Evolutionary conservation across 2,329 filamentous ascomycete genomes (phyloP).

Genomic region (Diaporthe citri): DNA sequence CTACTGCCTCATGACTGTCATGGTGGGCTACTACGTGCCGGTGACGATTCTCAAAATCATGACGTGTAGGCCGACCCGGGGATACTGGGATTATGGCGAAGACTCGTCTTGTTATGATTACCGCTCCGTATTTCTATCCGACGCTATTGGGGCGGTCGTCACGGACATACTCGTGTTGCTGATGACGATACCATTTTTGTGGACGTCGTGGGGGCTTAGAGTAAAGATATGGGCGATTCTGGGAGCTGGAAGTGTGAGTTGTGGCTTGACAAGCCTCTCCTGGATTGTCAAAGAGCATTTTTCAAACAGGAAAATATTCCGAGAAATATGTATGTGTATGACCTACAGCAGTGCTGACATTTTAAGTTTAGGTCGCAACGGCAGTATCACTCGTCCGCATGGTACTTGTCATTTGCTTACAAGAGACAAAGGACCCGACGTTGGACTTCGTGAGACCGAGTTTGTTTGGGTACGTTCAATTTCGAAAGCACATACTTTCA

Average conservation of each 20-base stretch:
- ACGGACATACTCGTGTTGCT: background rate
- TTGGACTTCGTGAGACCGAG: background rate
- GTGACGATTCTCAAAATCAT: conserved; percentile 5
- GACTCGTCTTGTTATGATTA: conserved; percentile 1
- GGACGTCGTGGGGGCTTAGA: background rate
- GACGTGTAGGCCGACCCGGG: background rate
- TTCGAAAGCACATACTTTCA: fast-evolving
- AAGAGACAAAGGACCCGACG: background rate
- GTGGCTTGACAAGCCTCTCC: background rate
- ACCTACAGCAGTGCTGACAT: background rate
- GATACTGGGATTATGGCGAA: background rate
- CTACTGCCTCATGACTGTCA: background rate
- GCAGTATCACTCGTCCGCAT: background rate
- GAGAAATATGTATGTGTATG: no score
- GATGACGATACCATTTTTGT: background rate
- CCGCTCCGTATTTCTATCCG: background rate
- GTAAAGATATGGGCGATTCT: background rate
- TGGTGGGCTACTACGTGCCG: background rate
- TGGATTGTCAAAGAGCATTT: no score
- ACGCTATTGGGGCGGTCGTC: background rate
- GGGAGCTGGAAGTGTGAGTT: conserved; percentile 14
- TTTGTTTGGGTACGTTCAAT: background rate
- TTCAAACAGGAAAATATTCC: no score
- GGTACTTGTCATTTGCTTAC: background rate
- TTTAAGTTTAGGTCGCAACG: background rate